Conservation (phyloP, 31 red algal species). For the Asparagopsis taxiformis region DNA sequence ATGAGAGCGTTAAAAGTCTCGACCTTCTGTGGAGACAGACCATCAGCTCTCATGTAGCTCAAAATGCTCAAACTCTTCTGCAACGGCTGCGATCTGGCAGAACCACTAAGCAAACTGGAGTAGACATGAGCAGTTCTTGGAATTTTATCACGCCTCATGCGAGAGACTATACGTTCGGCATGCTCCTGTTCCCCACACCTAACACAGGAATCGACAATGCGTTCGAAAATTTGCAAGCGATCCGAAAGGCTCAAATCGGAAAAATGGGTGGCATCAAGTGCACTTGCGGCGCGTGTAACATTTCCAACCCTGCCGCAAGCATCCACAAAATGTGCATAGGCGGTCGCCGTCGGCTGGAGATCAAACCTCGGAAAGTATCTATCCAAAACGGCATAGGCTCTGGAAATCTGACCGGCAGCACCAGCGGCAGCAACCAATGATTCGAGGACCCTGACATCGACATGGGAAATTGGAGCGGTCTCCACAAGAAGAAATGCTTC, state of each 20-base stretch:
- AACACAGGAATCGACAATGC: slow-evolving; percentile 52
- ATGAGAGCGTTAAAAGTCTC: slow-evolving; percentile 64
- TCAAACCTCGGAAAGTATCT: slow-evolving; percentile 31
- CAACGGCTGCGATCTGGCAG: slow-evolving; percentile 11
- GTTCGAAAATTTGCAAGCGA: slow-evolving; percentile 21
- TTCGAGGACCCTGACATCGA: slow-evolving; percentile 13
- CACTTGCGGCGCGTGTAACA: slow-evolving; percentile 19
- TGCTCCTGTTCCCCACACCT: slow-evolving; percentile 23
- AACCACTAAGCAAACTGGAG: slow-evolving; percentile 39
- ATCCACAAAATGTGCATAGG: slow-evolving; percentile 35
- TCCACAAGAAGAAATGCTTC: slow-evolving; percentile 10
- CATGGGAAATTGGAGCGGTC: not conserved
- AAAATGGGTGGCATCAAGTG: slow-evolving; percentile 10
- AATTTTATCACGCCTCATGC: slow-evolving; percentile 14
- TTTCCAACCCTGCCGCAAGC: slow-evolving; percentile 46
- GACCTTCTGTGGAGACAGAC: slow-evolving; percentile 29
- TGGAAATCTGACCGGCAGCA: slow-evolving; percentile 11
- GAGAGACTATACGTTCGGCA: slow-evolving; percentile 24
- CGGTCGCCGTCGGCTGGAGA: slow-evolving; percentile 5
- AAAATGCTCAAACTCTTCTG: slow-evolving; percentile 33
- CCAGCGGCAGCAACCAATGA: slow-evolving; percentile 9
- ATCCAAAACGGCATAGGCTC: slow-evolving; percentile 28
- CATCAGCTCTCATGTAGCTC: slow-evolving; percentile 41
- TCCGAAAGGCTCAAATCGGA: slow-evolving; percentile 3
- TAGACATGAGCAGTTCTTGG: slow-evolving; percentile 38